These are phyloP conservation scores for Peniophora sp. DNA, from an alignment of 1,284 basidiomycete species.

Conservation along the genomic window DNA sequence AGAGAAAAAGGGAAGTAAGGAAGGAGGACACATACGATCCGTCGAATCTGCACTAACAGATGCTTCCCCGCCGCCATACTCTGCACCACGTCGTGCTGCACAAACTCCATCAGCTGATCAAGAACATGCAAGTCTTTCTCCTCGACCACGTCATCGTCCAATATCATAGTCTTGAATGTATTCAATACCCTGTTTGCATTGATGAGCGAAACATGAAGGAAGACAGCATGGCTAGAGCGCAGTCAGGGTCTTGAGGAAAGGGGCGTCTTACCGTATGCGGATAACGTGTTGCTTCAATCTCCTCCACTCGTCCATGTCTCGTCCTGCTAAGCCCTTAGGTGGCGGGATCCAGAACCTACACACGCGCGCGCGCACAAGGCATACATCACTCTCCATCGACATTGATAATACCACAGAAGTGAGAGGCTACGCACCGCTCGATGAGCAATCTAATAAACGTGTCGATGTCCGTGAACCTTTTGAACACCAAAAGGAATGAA, in stretches of 20 bases:
- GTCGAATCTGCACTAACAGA: constrained; percentile 65
- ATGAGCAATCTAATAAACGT: constrained; percentile 85
- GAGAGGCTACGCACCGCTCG: constrained; percentile 32
- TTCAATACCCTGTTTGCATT: constrained; percentile 87
- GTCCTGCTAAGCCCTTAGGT: constrained; percentile 61
- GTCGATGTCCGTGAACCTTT: constrained; percentile 86
- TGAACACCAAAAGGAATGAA: constrained; percentile 95
- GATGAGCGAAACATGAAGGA: too few species aligned
- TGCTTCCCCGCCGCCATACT: constrained; percentile 65
- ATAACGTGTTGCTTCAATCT: constrained; percentile 87
- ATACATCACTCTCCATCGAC: too few species aligned
- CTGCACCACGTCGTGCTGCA: constrained; percentile 57
- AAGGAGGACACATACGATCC: constrained; percentile 46
- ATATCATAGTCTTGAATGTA: constrained; percentile 75
- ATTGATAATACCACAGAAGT: too few species aligned
- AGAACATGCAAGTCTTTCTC: constrained; percentile 77
- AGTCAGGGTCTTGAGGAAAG: too few species aligned
- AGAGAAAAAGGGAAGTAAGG: constrained; percentile 12
- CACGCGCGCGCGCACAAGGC: too few species aligned
- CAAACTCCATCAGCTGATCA: constrained; percentile 75
- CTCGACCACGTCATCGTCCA: constrained; percentile 74
- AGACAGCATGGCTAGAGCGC: too few species aligned
- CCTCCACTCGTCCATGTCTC: constrained; percentile 79
- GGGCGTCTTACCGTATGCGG: constrained; percentile 78
- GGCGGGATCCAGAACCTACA: constrained; percentile 63